Conservation (phyloP, 306 rosid genomes). For the Adenanthera pavonina region DNA sequence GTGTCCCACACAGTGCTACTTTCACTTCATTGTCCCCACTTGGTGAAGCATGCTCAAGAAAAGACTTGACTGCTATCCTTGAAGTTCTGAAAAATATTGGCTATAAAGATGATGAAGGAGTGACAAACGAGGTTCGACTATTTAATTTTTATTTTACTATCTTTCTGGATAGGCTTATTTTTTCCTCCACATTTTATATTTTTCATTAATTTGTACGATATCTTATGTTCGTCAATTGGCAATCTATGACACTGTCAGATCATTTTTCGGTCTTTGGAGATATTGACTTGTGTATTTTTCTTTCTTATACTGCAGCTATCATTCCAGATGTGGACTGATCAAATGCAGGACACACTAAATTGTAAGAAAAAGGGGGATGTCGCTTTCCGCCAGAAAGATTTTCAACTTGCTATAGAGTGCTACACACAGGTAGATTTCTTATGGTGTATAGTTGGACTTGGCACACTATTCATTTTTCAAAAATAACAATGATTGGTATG, state of each 20-base stretch:
- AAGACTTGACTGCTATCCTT: conserved; percentile 78
- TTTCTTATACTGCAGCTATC: conserved; percentile 59
- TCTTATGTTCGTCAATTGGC: not conserved
- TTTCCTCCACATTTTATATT: not conserved
- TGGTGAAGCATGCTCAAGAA: conserved; percentile 86
- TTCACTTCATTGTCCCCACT: conserved; percentile 67
- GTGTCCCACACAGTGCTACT: conserved; percentile 61
- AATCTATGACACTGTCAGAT: conserved; percentile 8
- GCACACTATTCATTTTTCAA: conserved; percentile 13
- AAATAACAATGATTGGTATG: not conserved
- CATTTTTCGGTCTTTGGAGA: not conserved
- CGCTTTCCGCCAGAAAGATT: conserved; percentile 71
- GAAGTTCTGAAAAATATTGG: conserved; percentile 73
- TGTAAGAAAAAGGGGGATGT: conserved; percentile 75
- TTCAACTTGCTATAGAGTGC: conserved; percentile 63
- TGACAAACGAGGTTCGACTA: conserved; percentile 68
- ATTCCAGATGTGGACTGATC: conserved; percentile 87
- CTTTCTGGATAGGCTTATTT: not conserved
- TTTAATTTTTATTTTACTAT: conserved; percentile 22
- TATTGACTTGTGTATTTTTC: conserved; percentile 37
- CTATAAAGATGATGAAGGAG: conserved; percentile 85
- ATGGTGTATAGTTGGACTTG: conserved; percentile 18
- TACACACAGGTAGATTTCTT: conserved; percentile 68
- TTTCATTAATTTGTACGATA: not conserved
- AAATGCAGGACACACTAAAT: conserved; percentile 82